A percentile compares a stretch with the other conserved stretches of the same genome.
Conservation (phyloP, 2,329 filamentous ascomycete genomes). For the Bipolaris sorokiniana region DNA sequence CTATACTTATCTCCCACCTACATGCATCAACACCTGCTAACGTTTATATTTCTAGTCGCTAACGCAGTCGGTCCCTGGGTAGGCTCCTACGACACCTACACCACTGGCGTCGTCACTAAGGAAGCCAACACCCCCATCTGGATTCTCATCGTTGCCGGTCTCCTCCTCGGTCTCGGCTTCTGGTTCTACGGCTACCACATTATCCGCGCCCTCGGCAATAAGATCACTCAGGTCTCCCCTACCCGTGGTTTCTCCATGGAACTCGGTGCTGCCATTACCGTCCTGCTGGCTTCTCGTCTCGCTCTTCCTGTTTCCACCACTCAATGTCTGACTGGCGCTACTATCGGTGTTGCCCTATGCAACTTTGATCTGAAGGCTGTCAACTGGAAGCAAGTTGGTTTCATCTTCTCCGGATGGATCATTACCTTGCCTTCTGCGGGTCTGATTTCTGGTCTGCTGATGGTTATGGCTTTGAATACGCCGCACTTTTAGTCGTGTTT, state of each 20-base stretch:
- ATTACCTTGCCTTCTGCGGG: constrained; percentile 52
- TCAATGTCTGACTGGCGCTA: constrained; percentile 56
- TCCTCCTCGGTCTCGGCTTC: constrained; percentile 61
- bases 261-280: constrained; percentile 62
- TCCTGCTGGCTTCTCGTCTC: constrained; percentile 67
- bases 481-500: constrained; percentile 42
- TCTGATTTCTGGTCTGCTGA: constrained; percentile 49
- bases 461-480: constrained; percentile 52
- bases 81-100: constrained; percentile 67
- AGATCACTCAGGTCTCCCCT: constrained; percentile 66
- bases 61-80: constrained; percentile 64
- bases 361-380: constrained; percentile 48
- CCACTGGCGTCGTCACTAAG: constrained; percentile 53
- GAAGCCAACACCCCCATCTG: constrained; percentile 64
- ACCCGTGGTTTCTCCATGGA: constrained; percentile 55
- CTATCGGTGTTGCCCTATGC: constrained; percentile 38
- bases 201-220: constrained; percentile 66
- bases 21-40: background rate
- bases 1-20: fast-evolving
- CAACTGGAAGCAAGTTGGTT: constrained; percentile 52
- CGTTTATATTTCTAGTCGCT: too few species aligned
- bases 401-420: constrained; percentile 54
- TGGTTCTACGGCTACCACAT: constrained; percentile 70
- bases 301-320: constrained; percentile 69
- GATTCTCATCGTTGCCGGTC: constrained; percentile 64